Percentiles rank a stretch among this genome's conserved stretches.
Evolutionary conservation across 495 filamentous ascomycete species (phyloP).

Genomic region (Hyaloscypha hepaticicola): DNA sequence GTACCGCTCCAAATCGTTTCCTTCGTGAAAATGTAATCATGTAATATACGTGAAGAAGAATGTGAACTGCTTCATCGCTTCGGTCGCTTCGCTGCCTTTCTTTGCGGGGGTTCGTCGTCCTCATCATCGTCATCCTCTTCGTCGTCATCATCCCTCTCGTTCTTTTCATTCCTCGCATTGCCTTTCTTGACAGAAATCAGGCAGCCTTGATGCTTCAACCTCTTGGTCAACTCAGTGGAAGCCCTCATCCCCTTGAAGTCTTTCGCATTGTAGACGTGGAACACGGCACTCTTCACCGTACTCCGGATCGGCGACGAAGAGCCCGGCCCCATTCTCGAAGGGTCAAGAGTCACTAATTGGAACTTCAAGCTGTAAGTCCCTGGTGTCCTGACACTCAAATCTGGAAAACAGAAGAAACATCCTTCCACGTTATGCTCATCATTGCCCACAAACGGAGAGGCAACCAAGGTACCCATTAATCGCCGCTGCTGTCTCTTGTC

Average conservation of each 20-base stretch:
- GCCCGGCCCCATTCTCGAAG: slow-evolving; percentile 34
- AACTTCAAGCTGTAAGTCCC: slow-evolving; percentile 83
- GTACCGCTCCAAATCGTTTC: background rate
- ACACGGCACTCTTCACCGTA: slow-evolving; percentile 70
- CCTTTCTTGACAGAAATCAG: slow-evolving; percentile 81
- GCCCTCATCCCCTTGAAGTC: slow-evolving; percentile 93
- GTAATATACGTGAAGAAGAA: background rate
- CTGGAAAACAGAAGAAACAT: slow-evolving; percentile 93
- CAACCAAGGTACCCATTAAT: slow-evolving; percentile 76
- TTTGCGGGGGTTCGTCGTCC: slow-evolving; percentile 1
- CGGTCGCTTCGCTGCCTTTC: slow-evolving; percentile 1
- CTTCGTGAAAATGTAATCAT: background rate
- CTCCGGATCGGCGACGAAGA: slow-evolving; percentile 59
- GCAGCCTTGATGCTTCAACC: slow-evolving; percentile 71
- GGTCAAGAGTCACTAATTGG: slow-evolving; percentile 78
- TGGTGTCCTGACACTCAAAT: slow-evolving; percentile 86
- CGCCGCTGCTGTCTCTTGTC: slow-evolving; percentile 62
- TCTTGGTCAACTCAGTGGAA: slow-evolving; percentile 65
- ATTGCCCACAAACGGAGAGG: slow-evolving; percentile 68
- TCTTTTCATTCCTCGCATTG: slow-evolving; percentile 57
- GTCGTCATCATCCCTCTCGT: slow-evolving; percentile 49
- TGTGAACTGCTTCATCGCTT: slow-evolving; percentile 9
- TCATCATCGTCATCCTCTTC: slow-evolving; percentile 36
- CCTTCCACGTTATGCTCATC: slow-evolving; percentile 66
- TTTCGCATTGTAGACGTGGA: slow-evolving; percentile 92